These are phyloP conservation scores for Pouteria campechiana DNA, from an alignment of 179 eudicot genomes.

Conservation along the genomic window DNA sequence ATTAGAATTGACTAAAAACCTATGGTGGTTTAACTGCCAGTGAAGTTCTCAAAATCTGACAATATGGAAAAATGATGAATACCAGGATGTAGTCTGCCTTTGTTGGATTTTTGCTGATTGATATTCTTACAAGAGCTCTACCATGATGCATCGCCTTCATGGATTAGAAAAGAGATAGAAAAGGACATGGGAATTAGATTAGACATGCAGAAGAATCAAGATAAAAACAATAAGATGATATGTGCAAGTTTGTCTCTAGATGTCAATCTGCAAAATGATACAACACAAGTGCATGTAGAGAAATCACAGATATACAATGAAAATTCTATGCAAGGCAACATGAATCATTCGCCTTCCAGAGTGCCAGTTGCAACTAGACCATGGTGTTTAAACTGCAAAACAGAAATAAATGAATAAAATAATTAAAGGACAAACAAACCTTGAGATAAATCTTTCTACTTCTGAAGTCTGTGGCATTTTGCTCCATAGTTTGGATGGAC, in stretches of 20 bases:
- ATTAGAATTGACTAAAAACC: too few relatives aligned
- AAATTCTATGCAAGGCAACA: too few relatives aligned
- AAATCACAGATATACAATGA: background rate
- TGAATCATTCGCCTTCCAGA: too few relatives aligned
- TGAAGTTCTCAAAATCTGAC: too few relatives aligned
- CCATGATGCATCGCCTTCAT: constrained; percentile 49
- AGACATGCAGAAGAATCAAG: background rate
- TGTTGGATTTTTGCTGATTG: constrained; percentile 26
- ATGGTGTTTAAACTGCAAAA: too few relatives aligned
- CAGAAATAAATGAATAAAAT: too few relatives aligned
- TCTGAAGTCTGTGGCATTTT: constrained; percentile 22
- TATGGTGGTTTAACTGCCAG: too few relatives aligned
- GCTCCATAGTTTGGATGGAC: too few relatives aligned
- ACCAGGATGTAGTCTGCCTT: constrained; percentile 74
- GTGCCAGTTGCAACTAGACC: too few relatives aligned
- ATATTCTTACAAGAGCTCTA: constrained; percentile 58
- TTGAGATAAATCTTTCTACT: constrained; percentile 39
- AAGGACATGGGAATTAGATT: background rate
- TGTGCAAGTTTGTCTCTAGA: too few relatives aligned
- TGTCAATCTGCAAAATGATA: background rate
- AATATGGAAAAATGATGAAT: too few relatives aligned
- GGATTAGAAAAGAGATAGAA: background rate
- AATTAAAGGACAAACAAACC: constrained; percentile 20
- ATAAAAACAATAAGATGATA: background rate
- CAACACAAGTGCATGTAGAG: background rate